phyloP scores from a whole-genome alignment of 331 rosid species.

The Malus hybrid region DNA sequence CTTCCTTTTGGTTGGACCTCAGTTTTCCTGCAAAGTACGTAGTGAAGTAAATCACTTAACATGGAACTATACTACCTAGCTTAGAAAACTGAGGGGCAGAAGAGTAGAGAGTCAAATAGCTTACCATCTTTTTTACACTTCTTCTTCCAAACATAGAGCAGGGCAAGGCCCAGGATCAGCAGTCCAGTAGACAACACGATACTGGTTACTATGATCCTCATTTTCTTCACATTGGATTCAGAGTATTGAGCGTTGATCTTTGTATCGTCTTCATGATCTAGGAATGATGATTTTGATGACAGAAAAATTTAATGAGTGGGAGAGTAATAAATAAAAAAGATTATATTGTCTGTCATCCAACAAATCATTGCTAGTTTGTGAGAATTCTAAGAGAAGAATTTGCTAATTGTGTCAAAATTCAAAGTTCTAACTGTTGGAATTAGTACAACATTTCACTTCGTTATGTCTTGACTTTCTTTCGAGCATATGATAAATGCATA shows the following conservation, averaged over 20 bases:
- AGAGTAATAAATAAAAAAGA: neutral
- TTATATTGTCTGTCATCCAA: neutral
- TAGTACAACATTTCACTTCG: too few species aligned
- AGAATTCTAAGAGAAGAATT: too few species aligned
- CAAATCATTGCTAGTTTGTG: too few species aligned
- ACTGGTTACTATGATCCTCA: neutral
- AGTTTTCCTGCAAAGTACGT: neutral
- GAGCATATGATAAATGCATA: too few species aligned
- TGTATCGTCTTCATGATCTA: neutral
- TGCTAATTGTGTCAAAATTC: too few species aligned
- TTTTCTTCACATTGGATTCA: neutral
- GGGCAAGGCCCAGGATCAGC: neutral
- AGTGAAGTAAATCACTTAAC: too few species aligned
- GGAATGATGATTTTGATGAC: neutral
- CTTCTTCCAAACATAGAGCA: neutral
- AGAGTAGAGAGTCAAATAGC: neutral
- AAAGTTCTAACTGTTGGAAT: too few species aligned
- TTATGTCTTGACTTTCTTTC: too few species aligned
- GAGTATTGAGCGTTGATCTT: neutral
- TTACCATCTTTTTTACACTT: neutral
- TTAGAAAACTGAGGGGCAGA: neutral
- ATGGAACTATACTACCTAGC: too few species aligned
- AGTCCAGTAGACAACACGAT: neutral
- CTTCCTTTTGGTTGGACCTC: neutral
- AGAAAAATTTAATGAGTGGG: neutral